These are phyloP conservation scores for Globisporangium nodosum DNA, from an alignment of 352 stramenopile genomes.

Conservation along the genomic window DNA sequence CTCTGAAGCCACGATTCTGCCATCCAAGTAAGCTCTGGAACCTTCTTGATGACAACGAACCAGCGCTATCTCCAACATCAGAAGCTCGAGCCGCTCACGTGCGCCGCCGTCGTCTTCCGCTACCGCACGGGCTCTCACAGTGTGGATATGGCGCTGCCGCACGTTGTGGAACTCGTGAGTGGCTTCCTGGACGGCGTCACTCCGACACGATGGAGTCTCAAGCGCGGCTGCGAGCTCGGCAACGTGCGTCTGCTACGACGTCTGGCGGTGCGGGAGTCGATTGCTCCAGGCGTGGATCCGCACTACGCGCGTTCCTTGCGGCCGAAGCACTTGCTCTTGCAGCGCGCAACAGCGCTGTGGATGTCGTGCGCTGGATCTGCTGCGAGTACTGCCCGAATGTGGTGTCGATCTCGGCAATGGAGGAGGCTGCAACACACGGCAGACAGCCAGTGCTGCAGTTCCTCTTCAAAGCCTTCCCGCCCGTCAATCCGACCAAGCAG, in stretches of 20 bases:
- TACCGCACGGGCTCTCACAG: too few relatives aligned
- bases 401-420: background rate
- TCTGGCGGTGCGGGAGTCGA: background rate
- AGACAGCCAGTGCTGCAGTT: background rate
- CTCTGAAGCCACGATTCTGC: too few relatives aligned
- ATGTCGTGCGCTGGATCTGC: background rate
- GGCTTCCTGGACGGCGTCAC: background rate
- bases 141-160: too few relatives aligned
- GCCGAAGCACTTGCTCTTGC: background rate
- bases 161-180: background rate
- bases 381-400: background rate
- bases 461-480: too few relatives aligned
- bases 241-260: background rate
- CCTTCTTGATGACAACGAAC: too few relatives aligned
- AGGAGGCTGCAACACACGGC: background rate
- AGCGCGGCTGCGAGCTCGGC: background rate
- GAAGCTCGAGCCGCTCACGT: too few relatives aligned
- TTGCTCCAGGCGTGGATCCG: background rate
- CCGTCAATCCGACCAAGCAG: too few relatives aligned
- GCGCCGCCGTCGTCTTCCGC: too few relatives aligned
- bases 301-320: background rate
- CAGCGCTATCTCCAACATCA: too few relatives aligned
- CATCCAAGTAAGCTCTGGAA: too few relatives aligned
- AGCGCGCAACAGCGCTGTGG: too few relatives aligned
- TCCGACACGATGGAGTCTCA: background rate